Base-by-base conservation (phyloP, 2,329 filamentous ascomycete species). In the Boeremia lycopersici region DNA sequence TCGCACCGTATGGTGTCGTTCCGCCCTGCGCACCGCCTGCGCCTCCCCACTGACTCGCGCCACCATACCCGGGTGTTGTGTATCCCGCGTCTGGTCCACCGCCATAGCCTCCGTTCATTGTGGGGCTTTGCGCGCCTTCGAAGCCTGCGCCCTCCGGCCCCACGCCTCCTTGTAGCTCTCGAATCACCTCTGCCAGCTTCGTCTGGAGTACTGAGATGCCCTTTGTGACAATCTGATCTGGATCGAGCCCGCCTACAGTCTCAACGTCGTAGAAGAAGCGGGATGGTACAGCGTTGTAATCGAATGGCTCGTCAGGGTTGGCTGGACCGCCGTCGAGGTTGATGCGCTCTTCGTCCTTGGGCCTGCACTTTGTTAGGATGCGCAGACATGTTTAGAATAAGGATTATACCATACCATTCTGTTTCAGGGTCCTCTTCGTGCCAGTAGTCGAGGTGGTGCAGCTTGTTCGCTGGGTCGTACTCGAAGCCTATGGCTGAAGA, bases 381-480 rank as follows among this genome's bases (percentile, higher is more conserved):
- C n/a, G 15, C 28, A 19, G 38, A 19, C 15, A 9, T 11, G 7
- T 7, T 7, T 0, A 31, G n/a, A 17, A 7, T 34, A 7, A 19
- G 40, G 6, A 19, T 2, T 15, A 40, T 4, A 39, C 78, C 87
- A 76, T 79, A 96, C 93, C 93, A 97, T 81, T 97, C 93, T 69
- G 86, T 84, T 55, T 85, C 83, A 1, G 90, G 88, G 76, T 96
- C 89, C 64, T 88, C 85, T 80, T 99, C 95, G 74, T 91, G 97
- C 95, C 95, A 99, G 76, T 96, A 86, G 70, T 96, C 91, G 51
- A 95, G 82, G 77, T 99, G 95, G 63, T 88, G 86, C 62, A 99
- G 81, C 78, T 96, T 97, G 79, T 99, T 99, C 76, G 96, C 90
- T 57, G 95, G 95, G 74, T 99, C 95, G 76, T 99, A 99, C 77